Evolutionary conservation across 2,329 filamentous ascomycete genomes (phyloP).

Genomic region (Scopulariopsis brevicaulis): DNA sequence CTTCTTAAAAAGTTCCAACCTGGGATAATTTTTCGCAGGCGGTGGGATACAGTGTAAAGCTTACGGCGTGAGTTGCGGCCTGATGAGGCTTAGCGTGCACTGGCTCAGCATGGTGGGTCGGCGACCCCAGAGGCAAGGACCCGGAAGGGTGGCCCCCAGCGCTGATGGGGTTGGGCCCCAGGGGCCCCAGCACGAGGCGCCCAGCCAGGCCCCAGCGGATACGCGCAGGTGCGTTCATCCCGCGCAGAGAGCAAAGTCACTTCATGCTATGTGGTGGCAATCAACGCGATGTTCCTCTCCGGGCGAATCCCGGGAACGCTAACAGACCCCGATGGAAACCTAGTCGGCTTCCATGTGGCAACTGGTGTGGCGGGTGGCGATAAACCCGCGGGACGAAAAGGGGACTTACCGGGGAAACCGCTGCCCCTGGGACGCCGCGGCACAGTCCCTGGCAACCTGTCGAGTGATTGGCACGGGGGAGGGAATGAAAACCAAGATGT

Average conservation of each 20-base stretch:
- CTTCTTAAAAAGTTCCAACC: not conserved
- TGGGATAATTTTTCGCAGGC: conserved; percentile 4
- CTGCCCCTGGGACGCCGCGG: not conserved
- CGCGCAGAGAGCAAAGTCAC: no score
- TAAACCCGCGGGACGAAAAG: not conserved
- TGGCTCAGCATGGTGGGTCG: not conserved
- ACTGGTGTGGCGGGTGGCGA: not conserved
- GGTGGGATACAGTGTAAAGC: conserved; percentile 3
- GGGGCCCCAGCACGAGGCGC: not conserved
- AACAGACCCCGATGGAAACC: not conserved
- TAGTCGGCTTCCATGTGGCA: not conserved
- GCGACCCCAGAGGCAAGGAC: not conserved
- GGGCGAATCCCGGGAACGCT: not conserved
- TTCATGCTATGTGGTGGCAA: not conserved
- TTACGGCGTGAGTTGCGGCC: not conserved
- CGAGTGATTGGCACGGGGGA: not conserved
- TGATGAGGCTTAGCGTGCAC: not conserved
- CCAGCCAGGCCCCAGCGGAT: not conserved
- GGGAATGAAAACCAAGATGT: not conserved
- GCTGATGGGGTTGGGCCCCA: not conserved
- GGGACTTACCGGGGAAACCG: not conserved
- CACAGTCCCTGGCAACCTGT: not conserved
- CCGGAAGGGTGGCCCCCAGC: not conserved
- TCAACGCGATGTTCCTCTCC: not conserved
- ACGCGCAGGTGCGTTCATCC: not conserved